Evolutionary conservation across 768 basidiomycete genomes (phyloP), one percentile per base, ranked within the genome.

Genomic region (Mycena amicta): DNA sequence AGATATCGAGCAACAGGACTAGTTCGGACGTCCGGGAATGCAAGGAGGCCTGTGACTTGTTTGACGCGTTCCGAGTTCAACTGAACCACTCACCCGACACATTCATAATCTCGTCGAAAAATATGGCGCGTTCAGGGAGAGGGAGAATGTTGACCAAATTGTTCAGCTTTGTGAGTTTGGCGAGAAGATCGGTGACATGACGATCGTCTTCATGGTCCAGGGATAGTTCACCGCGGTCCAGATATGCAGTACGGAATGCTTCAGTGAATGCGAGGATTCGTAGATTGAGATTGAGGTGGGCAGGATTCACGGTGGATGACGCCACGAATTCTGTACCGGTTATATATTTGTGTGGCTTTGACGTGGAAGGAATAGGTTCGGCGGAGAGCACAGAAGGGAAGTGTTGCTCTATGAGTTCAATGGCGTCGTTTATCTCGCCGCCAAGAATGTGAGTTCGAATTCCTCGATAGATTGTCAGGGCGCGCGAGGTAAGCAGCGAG

Each of bases 251-350:
- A 27, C 93, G 85, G 62, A 92, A 86, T 22, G 87, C 82, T 72
- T 98, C 95, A 67, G 92, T 87, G 75, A 97, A 98, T 2, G 85
- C 83, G 40, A 90, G 87, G 49, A 97, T 91, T 50, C 88, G 89
- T 37, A 98, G 85, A 68, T 97, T 95, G 60, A 98, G 81, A 18
- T 78, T 76, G 52, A 96, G 79, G 65, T 94, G 92, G 1, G 77
- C 71, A n/a, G 93, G 89, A 47, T 88, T 80, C 26, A 87, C 79
- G 5, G 93, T 88, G 1, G 84, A 88, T 3, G 84, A 74, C 25
- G 83, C 75, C 22, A 82, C 70, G 61, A 84, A 88, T 55, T 80
- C 72, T 41, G 81, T 71, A 31, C 68, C 70, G 25, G 64, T 75
- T 37, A 64, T 72, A 59, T 66, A 75, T 58, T 70, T 67, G 18